These are phyloP conservation scores for Calonectria naviculata DNA, from an alignment of 2,329 filamentous ascomycete species.

Conservation along the genomic window DNA sequence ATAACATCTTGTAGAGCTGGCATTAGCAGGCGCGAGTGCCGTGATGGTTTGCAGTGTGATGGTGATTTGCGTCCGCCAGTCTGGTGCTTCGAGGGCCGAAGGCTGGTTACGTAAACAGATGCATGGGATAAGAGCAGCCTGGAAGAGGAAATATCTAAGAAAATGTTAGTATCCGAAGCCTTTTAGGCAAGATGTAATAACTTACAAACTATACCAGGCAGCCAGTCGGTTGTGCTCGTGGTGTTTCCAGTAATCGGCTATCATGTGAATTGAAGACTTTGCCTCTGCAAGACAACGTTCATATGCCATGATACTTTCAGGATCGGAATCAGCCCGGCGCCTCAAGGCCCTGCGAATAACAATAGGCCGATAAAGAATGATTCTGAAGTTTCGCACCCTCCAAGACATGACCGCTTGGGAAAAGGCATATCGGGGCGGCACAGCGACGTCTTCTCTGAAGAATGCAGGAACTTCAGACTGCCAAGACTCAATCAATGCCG, in stretches of 20 bases:
- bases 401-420: conserved; percentile 56
- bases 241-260: conserved; percentile 50
- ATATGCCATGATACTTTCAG: conserved; percentile 34
- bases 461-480: conserved; percentile 47
- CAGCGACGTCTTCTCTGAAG: conserved; percentile 45
- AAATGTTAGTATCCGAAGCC: not conserved
- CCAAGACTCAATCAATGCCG: conserved; percentile 52
- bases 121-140: conserved; percentile 59
- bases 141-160: conserved; percentile 59
- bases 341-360: conserved; percentile 52
- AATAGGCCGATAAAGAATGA: conserved; percentile 60
- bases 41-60: conserved; percentile 50
- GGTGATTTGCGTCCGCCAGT: conserved; percentile 55
- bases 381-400: conserved; percentile 56
- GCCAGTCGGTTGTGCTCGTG: conserved; percentile 51
- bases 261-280: conserved; percentile 51
- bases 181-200: not conserved
- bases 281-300: conserved; percentile 53
- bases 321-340: conserved; percentile 27
- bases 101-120: conserved; percentile 59
- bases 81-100: conserved; percentile 44
- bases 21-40: conserved; percentile 50
- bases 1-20: conserved; percentile 54
- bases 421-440: conserved; percentile 51
- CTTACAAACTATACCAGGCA: conserved; percentile 55